phyloP scores from a whole-genome alignment of 768 basidiomycete species.

The Tylopilus sp. region DNA sequence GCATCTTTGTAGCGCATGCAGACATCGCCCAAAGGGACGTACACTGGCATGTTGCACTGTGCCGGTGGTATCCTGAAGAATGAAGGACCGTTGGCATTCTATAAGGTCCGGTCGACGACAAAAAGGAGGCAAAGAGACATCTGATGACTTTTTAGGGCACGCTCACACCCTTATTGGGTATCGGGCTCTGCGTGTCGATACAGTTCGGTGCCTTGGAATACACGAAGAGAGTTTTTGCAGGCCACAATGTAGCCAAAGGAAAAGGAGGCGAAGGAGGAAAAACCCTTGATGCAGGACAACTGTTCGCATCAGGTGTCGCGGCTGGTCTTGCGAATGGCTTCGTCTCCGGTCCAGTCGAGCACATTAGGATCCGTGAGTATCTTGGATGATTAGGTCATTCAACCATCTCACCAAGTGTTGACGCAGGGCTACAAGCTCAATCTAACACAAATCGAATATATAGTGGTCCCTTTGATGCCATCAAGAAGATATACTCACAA shows the following conservation, averaged over 20 bases:
- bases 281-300: constrained; percentile 56
- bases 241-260: constrained; percentile 55
- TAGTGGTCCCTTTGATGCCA: constrained; percentile 82
- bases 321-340: constrained; percentile 90
- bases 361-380: constrained; percentile 72
- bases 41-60: constrained; percentile 83
- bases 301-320: constrained; percentile 72
- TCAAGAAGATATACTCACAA: constrained; percentile 72
- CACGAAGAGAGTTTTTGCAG: constrained; percentile 74
- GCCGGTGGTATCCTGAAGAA: constrained; percentile 87
- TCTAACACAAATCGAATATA: constrained; percentile 73
- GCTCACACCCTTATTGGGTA: constrained; percentile 83
- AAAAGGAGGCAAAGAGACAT: neutral
- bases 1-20: constrained; percentile 73
- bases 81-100: constrained; percentile 92
- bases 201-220: constrained; percentile 91
- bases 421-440: constrained; percentile 88
- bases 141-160: constrained; percentile 60
- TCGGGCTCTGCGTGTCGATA: constrained; percentile 93
- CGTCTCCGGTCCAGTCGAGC: constrained; percentile 95
- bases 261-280: constrained; percentile 64
- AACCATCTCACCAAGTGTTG: constrained; percentile 5
- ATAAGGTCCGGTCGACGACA: constrained; percentile 59
- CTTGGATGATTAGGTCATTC: neutral
- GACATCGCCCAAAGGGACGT: constrained; percentile 88